Percentiles rank a stretch among this genome's conserved stretches.
These are phyloP conservation scores for Chaetomium sp. DNA, from an alignment of 2,329 filamentous ascomycete genomes.

Conservation along the genomic window DNA sequence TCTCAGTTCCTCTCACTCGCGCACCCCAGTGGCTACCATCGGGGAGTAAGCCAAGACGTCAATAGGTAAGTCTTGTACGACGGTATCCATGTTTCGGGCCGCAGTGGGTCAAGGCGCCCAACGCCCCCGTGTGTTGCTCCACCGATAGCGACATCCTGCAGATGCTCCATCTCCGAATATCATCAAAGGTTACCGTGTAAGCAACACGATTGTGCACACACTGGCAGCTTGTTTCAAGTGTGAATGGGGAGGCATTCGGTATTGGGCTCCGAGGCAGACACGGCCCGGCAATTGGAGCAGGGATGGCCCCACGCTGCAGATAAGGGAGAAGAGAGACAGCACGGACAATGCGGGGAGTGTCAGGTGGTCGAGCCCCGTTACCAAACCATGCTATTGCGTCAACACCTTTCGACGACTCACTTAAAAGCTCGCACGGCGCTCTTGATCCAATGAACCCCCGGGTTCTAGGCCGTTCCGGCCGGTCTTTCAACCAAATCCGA, in stretches of 20 bases:
- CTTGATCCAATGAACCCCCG: neutral
- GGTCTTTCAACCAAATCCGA: neutral
- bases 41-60: neutral
- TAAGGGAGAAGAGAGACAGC: neutral
- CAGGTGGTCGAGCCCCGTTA: constrained; percentile 18
- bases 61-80: neutral
- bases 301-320: constrained; percentile 3
- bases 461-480: neutral
- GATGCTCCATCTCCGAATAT: neutral
- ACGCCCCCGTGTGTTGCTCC: neutral
- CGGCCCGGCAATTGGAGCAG: constrained; percentile 5
- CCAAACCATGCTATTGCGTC: constrained; percentile 19
- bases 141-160: neutral
- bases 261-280: neutral
- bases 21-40: neutral
- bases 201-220: no score
- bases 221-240: no score
- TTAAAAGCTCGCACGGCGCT: neutral
- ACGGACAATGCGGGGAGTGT: constrained; percentile 20
- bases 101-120: constrained; percentile 2
- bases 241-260: neutral
- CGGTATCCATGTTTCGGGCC: constrained; percentile 9
- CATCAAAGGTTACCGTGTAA: neutral
- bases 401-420: neutral
- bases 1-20: neutral